Evolutionary conservation across 1,284 basidiomycete genomes (phyloP).

Genomic region (Ganoderma boninense): DNA sequence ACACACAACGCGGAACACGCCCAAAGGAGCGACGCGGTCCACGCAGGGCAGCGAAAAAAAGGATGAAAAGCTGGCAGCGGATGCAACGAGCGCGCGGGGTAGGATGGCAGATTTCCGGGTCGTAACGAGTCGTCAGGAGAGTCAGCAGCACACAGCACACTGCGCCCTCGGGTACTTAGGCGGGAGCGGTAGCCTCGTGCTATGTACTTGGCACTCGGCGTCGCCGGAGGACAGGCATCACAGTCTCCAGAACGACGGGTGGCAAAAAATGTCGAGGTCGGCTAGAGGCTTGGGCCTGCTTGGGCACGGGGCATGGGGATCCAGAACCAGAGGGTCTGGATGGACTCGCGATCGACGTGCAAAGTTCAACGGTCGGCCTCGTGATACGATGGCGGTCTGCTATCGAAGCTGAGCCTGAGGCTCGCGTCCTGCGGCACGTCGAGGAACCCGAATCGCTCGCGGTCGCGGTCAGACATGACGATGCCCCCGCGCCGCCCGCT

Average conservation of each 20-base stretch:
- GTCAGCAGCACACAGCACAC: not conserved
- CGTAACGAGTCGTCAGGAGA: not conserved
- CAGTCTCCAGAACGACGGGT: constrained; percentile 2
- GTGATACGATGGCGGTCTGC: constrained; percentile 24
- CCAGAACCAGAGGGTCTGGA: too few relatives aligned
- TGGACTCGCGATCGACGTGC: too few relatives aligned
- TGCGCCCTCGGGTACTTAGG: not conserved
- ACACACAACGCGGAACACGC: constrained; percentile 2
- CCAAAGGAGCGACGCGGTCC: too few relatives aligned
- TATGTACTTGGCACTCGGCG: too few relatives aligned
- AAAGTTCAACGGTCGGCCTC: constrained; percentile 11
- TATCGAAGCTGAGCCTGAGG: constrained; percentile 7
- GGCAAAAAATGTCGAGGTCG: not conserved
- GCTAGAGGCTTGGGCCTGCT: too few relatives aligned
- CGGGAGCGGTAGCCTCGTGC: not conserved
- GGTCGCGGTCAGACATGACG: constrained; percentile 20
- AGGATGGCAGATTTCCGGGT: not conserved
- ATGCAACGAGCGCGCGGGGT: not conserved
- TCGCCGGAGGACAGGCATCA: not conserved
- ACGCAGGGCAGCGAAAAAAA: not conserved
- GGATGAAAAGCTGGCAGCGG: not conserved
- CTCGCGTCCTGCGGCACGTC: constrained; percentile 30
- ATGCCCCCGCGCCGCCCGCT: constrained; percentile 11
- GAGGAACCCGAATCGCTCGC: constrained; percentile 24
- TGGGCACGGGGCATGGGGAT: too few relatives aligned